Conservation (phyloP, 495 filamentous ascomycete species). For the Staphylotrichum tortipilum region DNA sequence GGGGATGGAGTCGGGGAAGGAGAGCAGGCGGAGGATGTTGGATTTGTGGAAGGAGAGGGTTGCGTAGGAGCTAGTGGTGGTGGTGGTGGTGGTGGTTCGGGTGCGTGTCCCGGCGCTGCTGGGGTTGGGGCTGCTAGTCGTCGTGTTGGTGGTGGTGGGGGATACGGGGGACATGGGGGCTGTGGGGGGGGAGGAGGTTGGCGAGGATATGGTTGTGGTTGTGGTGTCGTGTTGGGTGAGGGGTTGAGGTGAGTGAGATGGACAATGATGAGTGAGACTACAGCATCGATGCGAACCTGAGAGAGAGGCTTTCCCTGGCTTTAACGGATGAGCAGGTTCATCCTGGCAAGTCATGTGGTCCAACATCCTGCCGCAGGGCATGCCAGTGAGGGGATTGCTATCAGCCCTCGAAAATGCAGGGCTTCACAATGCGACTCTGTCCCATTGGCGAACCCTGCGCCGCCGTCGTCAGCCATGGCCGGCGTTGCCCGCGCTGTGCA, state of each 20-base stretch:
- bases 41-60: conserved; percentile 15
- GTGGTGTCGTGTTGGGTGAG: no score
- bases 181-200: neutral
- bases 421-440: neutral
- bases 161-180: neutral
- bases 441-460: neutral
- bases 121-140: neutral
- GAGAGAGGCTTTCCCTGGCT: no score
- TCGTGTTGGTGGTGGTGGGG: neutral
- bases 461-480: no score
- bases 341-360: no score
- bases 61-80: conserved; percentile 1
- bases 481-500: no score
- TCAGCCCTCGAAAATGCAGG: neutral
- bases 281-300: no score
- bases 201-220: no score
- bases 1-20: conserved; percentile 13
- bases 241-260: no score
- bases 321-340: no score
- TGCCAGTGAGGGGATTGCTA: no score
- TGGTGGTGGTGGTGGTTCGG: neutral
- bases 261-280: no score
- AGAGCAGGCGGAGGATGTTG: conserved; percentile 13
- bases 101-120: neutral
- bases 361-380: no score